Percentiles rank a stretch among this genome's conserved stretches.
phyloP scores from a whole-genome alignment of 805 yeast species.

The Saccharomycopsis fodiens region DNA sequence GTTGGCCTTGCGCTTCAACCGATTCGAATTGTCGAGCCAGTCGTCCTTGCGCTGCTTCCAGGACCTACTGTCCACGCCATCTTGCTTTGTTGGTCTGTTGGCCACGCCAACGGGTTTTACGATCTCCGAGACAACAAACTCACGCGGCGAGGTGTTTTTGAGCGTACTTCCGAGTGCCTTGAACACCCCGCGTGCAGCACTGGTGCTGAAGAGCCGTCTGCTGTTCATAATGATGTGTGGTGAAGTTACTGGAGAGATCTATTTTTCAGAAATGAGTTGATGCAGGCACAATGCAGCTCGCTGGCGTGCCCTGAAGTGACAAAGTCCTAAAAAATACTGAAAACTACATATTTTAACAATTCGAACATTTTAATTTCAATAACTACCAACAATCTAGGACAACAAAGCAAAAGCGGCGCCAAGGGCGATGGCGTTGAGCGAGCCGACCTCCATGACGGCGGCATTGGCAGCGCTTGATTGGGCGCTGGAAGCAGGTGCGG shows the following conservation, averaged over 20 bases:
- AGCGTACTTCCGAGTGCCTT: constrained; percentile 15
- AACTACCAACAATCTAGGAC: background rate
- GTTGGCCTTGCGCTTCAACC: constrained; percentile 37
- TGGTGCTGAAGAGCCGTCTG: constrained; percentile 1
- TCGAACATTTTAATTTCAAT: background rate
- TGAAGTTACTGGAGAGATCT: background rate
- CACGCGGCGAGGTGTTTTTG: constrained; percentile 15
- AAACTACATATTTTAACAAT: background rate
- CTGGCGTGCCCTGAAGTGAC: no score
- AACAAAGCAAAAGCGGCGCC: background rate
- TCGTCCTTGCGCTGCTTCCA: constrained; percentile 36
- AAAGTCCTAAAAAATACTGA: no score
- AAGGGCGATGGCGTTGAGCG: background rate
- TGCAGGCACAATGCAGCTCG: no score
- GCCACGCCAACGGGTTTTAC: constrained; percentile 41
- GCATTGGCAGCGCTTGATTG: background rate
- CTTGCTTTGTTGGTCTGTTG: constrained; percentile 31
- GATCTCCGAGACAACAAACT: constrained; percentile 22
- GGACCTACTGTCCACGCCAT: constrained; percentile 35
- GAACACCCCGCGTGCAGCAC: background rate
- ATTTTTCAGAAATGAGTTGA: background rate
- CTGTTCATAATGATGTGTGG: background rate
- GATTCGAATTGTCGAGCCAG: constrained; percentile 40
- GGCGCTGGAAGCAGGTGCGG: constrained; percentile 7
- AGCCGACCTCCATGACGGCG: background rate